Evolutionary conservation across 768 basidiomycete species (phyloP).

Genomic region (Panellus pusillus): DNA sequence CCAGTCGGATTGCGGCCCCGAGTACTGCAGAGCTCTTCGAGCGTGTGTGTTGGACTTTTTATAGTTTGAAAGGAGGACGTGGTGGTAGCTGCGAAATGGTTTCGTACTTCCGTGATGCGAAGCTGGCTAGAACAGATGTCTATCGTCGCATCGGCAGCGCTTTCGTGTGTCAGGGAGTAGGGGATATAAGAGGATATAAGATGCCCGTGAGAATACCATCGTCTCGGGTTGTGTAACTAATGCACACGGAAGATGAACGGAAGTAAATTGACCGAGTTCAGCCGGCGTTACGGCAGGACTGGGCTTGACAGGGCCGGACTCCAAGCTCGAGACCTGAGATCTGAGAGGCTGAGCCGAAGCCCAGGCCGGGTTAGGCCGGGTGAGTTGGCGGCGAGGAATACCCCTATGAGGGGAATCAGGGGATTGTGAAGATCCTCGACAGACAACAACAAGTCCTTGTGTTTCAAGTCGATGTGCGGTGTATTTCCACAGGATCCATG

Average conservation of each 20-base stretch:
- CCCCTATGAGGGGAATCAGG: no score
- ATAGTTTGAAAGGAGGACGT: conserved; percentile 3
- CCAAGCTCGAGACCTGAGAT: no score
- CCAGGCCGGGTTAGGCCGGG: no score
- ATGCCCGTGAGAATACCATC: conserved; percentile 38
- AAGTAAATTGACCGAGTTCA: not conserved
- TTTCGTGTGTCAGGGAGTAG: conserved; percentile 45
- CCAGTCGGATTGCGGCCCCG: not conserved
- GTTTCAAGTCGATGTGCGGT: no score
- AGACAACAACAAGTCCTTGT: no score
- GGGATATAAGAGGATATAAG: conserved; percentile 48
- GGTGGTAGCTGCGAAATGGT: conserved; percentile 17
- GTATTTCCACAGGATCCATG: no score
- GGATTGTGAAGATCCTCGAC: no score
- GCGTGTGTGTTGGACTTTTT: not conserved
- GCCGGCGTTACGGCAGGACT: no score
- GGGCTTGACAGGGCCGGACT: no score
- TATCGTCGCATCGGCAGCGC: conserved; percentile 46
- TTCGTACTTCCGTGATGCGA: conserved; percentile 27
- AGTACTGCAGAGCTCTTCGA: conserved; percentile 7
- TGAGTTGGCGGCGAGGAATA: no score
- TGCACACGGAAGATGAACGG: conserved; percentile 43
- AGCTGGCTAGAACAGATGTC: conserved; percentile 42
- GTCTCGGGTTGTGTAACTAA: conserved; percentile 47
- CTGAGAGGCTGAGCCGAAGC: no score